Conservation (phyloP, 768 basidiomycete species). For the Rhizopogon vinicolor region DNA sequence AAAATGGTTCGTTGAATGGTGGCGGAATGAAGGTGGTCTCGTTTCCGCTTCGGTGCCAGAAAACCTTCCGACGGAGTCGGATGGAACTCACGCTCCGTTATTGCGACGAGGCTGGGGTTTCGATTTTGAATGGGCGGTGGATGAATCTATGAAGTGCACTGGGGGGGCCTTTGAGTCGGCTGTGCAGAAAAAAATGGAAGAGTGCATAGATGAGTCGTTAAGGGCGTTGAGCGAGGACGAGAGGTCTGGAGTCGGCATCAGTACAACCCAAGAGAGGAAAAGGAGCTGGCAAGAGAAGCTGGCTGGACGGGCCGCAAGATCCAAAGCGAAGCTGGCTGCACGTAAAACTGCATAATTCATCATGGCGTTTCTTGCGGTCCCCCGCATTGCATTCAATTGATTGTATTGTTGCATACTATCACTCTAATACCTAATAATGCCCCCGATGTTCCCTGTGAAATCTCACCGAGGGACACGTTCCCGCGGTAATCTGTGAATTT, state of each 20-base stretch:
- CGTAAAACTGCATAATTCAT: conserved; percentile 12
- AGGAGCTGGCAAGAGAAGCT: conserved; percentile 36
- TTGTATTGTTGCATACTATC: neutral
- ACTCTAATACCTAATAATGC: neutral
- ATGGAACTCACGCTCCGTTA: neutral
- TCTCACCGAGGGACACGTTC: neutral
- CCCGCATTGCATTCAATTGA: neutral
- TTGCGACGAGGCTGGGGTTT: conserved; percentile 76
- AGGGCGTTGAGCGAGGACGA: conserved; percentile 42
- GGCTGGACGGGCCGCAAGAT: conserved; percentile 32
- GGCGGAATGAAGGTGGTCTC: conserved; percentile 72
- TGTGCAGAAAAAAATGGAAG: conserved; percentile 67
- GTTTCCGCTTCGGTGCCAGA: conserved; percentile 42
- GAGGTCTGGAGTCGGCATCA: conserved; percentile 50
- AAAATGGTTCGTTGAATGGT: conserved; percentile 81
- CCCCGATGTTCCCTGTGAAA: neutral
- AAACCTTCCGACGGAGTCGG: conserved; percentile 9
- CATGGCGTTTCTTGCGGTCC: neutral
- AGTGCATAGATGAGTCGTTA: conserved; percentile 56
- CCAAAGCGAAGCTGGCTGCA: conserved; percentile 22
- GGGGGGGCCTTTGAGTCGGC: conserved; percentile 22
- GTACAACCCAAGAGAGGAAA: conserved; percentile 72
- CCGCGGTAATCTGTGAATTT: neutral
- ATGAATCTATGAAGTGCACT: conserved; percentile 8
- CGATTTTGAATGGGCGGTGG: conserved; percentile 68